Percentiles rank a stretch among this genome's conserved stretches.
These are phyloP conservation scores for Psilocybe cubensis DNA, from an alignment of 768 basidiomycete genomes.

Conservation along the genomic window DNA sequence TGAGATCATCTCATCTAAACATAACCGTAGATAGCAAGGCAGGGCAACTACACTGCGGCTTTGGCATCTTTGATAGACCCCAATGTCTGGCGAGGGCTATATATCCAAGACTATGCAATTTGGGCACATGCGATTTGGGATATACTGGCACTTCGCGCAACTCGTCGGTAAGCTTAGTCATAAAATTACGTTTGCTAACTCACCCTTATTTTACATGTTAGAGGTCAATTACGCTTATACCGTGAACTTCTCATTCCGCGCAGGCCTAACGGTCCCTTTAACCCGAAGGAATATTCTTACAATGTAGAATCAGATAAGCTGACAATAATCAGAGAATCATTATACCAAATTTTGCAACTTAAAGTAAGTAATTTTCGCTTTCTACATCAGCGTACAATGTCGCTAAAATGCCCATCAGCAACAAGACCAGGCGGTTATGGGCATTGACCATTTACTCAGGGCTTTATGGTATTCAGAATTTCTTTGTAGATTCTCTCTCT, in stretches of 20 bases:
- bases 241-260: slow-evolving; percentile 66
- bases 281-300: slow-evolving; percentile 61
- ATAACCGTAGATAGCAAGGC: slow-evolving; percentile 58
- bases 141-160: slow-evolving; percentile 66
- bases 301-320: slow-evolving; percentile 40
- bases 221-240: slow-evolving; percentile 69
- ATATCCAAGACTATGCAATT: slow-evolving; percentile 62
- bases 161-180: slow-evolving; percentile 59
- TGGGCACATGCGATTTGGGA: slow-evolving; percentile 86
- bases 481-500: slow-evolving; percentile 65
- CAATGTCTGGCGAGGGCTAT: slow-evolving; percentile 69
- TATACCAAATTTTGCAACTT: slow-evolving; percentile 50
- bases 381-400: slow-evolving; percentile 7
- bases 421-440: slow-evolving; percentile 61
- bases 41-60: slow-evolving; percentile 67
- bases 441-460: slow-evolving; percentile 68
- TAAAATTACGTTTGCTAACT: neutral
- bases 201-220: slow-evolving; percentile 22
- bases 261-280: slow-evolving; percentile 58
- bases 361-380: slow-evolving; percentile 40
- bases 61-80: slow-evolving; percentile 68
- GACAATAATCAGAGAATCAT: slow-evolving; percentile 44
- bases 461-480: slow-evolving; percentile 84
- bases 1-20: slow-evolving; percentile 6
- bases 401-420: slow-evolving; percentile 55